Base-by-base conservation (phyloP, 768 basidiomycete species). In the Tylopilus subfusipes region DNA sequence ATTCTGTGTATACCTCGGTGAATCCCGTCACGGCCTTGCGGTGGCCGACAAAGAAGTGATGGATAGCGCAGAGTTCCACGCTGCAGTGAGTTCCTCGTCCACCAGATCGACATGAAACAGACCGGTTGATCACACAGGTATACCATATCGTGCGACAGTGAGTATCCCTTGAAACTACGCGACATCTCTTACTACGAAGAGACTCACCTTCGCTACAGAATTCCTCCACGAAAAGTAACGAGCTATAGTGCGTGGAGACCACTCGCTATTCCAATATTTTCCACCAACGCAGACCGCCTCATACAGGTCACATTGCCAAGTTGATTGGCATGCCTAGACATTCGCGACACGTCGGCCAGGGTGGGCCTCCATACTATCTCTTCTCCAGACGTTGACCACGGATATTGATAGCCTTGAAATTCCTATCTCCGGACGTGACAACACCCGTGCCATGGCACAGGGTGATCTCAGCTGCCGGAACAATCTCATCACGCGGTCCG, bases 361-460 rank as follows among this genome's bases (percentile, higher is more conserved):
- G 90, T 87, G 56, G 49, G 73, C 48, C 18, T 42, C 29, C 33
- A 8, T 42, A 7, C 6, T 6, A 7, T 21, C 14, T 19, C 22
- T 25, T 16, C 12, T 19, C 27, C 33, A 27, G 4, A 42, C 27
- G 12, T 55, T 54, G 19, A 53, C 39, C n/a, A 36, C n/a, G 7
- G 4, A 16, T 56, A 33, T 50, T 14, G 55, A 36, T 36, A 93
- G 90, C 90, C n/a, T 77, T 93, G 46, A 92, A 92, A 63, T 87
- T 84, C 60, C 70, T 92, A 5, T 79, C 82, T 0, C 78, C 82
- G 0, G 76, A 78, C 21, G 75, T 77, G 2, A 75, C 76, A 24
- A 85, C 86, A 0, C 83, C 86, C 8, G 81, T 93, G 2, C 91
- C 90, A 0, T 93, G 90, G 90, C 79, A 92, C 56, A 82, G 90